phyloP scores from a whole-genome alignment of 192 early-diverging fungal species.

The Rhizoclosmatium sp. region DNA sequence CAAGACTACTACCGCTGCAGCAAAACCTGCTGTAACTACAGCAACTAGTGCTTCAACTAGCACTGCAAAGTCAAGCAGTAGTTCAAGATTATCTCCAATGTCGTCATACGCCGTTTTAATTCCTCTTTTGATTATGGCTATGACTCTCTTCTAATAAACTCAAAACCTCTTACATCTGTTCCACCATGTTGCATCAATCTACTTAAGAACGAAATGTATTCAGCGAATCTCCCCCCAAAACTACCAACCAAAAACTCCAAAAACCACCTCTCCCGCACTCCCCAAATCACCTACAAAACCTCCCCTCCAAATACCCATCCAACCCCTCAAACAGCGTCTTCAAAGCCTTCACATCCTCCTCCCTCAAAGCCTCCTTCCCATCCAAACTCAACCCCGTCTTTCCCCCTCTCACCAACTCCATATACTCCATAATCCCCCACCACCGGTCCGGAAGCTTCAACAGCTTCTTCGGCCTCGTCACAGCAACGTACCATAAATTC shows the following conservation, averaged over 20 bases:
- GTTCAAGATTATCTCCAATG: too few relatives aligned
- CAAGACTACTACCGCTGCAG: background rate
- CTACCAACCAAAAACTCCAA: too few relatives aligned
- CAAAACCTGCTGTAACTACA: background rate
- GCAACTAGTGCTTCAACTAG: background rate
- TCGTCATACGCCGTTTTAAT: too few relatives aligned
- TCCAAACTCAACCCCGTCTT: background rate
- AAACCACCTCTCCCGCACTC: too few relatives aligned
- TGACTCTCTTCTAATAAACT: too few relatives aligned
- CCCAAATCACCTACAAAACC: background rate
- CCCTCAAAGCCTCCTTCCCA: background rate
- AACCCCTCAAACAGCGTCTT: conserved; percentile 21
- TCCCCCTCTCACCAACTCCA: conserved; percentile 22
- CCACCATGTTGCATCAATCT: too few relatives aligned
- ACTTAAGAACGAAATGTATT: too few relatives aligned
- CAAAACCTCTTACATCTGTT: too few relatives aligned
- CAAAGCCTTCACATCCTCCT: background rate
- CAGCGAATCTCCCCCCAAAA: too few relatives aligned
- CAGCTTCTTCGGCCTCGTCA: conserved; percentile 25
- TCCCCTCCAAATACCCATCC: background rate
- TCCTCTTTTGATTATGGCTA: too few relatives aligned
- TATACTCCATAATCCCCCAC: conserved; percentile 27
- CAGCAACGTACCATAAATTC: conserved; percentile 41
- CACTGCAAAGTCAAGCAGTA: background rate
- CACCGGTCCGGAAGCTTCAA: conserved; percentile 29